A percentile compares a stretch with the other conserved stretches of the same genome.
phyloP scores from a whole-genome alignment of 805 yeast genomes.

The Starmera pachycereana region DNA sequence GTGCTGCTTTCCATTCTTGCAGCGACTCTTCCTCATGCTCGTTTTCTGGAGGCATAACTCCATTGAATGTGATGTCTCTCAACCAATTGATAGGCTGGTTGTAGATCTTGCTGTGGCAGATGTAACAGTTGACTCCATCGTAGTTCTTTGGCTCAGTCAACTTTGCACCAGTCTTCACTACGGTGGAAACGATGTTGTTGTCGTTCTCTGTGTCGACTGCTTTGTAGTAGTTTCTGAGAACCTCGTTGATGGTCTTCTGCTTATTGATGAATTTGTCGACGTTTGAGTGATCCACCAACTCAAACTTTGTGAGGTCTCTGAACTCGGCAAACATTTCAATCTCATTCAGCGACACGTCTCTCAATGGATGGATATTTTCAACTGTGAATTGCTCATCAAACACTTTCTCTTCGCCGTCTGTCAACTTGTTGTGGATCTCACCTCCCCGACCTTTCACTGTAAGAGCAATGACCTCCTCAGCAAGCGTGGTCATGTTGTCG shows the following conservation, averaged over 20 bases:
- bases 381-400: constrained; percentile 21
- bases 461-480: constrained; percentile 67
- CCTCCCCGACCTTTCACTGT: constrained; percentile 86
- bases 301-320: constrained; percentile 6
- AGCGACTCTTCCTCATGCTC: constrained; percentile 30
- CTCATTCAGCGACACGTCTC: constrained; percentile 68
- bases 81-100: constrained; percentile 60
- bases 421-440: constrained; percentile 40
- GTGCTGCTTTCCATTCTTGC: constrained; percentile 22
- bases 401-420: constrained; percentile 29
- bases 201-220: constrained; percentile 72
- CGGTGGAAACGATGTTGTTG: constrained; percentile 76
- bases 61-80: constrained; percentile 51
- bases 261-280: constrained; percentile 37
- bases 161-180: constrained; percentile 81
- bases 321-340: constrained; percentile 43
- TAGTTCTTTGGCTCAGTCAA: constrained; percentile 36
- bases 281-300: constrained; percentile 13
- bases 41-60: constrained; percentile 36
- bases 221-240: constrained; percentile 62
- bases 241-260: constrained; percentile 73
- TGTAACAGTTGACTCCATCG: constrained; percentile 29
- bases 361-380: constrained; percentile 54
- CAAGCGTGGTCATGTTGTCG: constrained; percentile 73
- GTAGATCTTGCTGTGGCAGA: constrained; percentile 48